These are phyloP conservation scores for Porcisia deanei DNA, from an alignment of 208 protist species.

Conservation along the genomic window DNA sequence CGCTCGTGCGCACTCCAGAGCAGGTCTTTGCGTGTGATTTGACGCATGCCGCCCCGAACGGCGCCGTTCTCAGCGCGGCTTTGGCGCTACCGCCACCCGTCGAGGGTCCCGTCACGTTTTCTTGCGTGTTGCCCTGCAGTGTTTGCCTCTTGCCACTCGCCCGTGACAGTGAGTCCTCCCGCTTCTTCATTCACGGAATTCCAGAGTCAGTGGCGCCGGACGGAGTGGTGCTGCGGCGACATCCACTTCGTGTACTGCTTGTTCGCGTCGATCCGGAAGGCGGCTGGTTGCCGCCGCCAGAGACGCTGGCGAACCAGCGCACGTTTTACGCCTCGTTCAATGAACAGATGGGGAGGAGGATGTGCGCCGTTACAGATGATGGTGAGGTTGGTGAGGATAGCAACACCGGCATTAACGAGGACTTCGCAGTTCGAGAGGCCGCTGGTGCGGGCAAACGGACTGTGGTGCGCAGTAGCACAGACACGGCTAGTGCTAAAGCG, in stretches of 20 bases:
- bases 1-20: constrained; percentile 1
- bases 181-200: constrained; percentile 19
- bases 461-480: not conserved
- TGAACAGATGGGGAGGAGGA: constrained; percentile 3
- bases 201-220: not conserved
- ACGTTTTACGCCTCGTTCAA: constrained; percentile 36
- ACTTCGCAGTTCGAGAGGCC: constrained; percentile 17
- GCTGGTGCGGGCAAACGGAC: constrained; percentile 6
- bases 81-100: not conserved
- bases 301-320: constrained; percentile 32
- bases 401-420: not conserved
- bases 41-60: not conserved
- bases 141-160: constrained; percentile 12
- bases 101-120: constrained; percentile 6
- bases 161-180: not conserved
- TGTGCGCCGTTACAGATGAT: not conserved
- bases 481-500: not conserved
- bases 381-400: not conserved
- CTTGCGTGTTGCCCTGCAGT: constrained; percentile 10
- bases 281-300: constrained; percentile 42
- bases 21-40: constrained; percentile 13
- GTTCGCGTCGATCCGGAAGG: constrained; percentile 60
- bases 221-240: not conserved
- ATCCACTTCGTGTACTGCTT: constrained; percentile 42
- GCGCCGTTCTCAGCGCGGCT: not conserved